Conservation (phyloP, 2,329 filamentous ascomycete species). For the Cytospora schulzeri region DNA sequence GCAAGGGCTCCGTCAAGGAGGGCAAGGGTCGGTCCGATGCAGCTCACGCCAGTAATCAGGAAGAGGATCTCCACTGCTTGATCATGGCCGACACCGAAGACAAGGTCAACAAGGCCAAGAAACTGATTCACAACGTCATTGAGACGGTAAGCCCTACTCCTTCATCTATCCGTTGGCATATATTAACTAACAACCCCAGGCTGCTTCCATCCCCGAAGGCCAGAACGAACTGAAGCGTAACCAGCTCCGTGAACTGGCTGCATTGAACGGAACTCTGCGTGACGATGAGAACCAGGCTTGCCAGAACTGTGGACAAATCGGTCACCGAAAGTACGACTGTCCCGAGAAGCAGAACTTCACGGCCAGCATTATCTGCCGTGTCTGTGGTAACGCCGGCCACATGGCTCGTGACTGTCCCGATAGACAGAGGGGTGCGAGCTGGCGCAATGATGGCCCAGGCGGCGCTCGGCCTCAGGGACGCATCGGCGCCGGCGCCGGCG, state of each 20-base stretch:
- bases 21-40: constrained; percentile 98
- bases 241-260: constrained; percentile 94
- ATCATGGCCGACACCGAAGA: constrained; percentile 99
- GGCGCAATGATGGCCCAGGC: constrained; percentile 75
- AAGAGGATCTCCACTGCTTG: constrained; percentile 97
- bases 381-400: constrained; percentile 96
- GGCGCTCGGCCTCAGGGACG: constrained; percentile 58
- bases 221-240: constrained; percentile 99
- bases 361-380: constrained; percentile 98
- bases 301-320: constrained; percentile 98
- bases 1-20: constrained; percentile 99
- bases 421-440: constrained; percentile 84
- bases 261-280: constrained; percentile 97
- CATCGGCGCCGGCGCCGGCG: constrained; percentile 70
- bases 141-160: constrained; percentile 74
- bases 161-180: neutral
- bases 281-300: constrained; percentile 99
- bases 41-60: constrained; percentile 99
- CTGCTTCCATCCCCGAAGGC: constrained; percentile 95
- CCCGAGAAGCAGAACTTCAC: constrained; percentile 97
- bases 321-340: constrained; percentile 98
- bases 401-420: constrained; percentile 99
- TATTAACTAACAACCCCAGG: constrained; percentile 55
- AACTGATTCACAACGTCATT: constrained; percentile 97
- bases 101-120: constrained; percentile 99